Evolutionary conservation across 768 basidiomycete species (phyloP).

Genomic region (Kwoniella newhampshirensis): DNA sequence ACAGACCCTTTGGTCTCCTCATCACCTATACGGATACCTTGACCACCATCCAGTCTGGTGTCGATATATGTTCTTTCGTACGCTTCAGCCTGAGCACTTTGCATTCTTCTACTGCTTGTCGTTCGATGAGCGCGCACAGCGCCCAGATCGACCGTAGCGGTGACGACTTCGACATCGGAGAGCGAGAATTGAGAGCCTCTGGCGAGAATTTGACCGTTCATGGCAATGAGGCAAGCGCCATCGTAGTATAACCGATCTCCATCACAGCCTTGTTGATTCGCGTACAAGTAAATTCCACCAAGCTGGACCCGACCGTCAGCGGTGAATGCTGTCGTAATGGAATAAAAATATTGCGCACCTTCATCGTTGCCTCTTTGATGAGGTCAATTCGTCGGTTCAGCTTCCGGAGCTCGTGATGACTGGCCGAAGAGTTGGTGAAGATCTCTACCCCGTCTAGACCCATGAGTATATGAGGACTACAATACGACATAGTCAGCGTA

Average conservation of each 20-base stretch:
- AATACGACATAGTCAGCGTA: conserved; percentile 3
- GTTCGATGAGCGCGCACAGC: conserved; percentile 88
- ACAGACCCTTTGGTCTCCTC: conserved; percentile 57
- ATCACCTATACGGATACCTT: conserved; percentile 61
- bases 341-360: conserved; percentile 59
- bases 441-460: conserved; percentile 98
- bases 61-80: conserved; percentile 82
- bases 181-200: conserved; percentile 97
- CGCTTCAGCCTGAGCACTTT: conserved; percentile 71
- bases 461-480: conserved; percentile 94
- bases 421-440: conserved; percentile 97
- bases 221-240: conserved; percentile 91
- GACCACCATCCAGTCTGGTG: conserved; percentile 74
- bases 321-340: not conserved
- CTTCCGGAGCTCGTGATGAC: conserved; percentile 98
- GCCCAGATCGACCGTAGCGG: conserved; percentile 94
- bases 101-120: conserved; percentile 77
- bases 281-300: conserved; percentile 94
- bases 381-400: conserved; percentile 85
- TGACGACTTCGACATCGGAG: conserved; percentile 92
- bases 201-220: conserved; percentile 87
- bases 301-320: conserved; percentile 60
- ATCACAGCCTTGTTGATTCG: conserved; percentile 98
- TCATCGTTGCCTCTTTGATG: conserved; percentile 93
- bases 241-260: conserved; percentile 98